Percentiles rank a stretch among this genome's conserved stretches.
phyloP scores from a whole-genome alignment of 345 rosid species.

The Hypericum androsaemum region DNA sequence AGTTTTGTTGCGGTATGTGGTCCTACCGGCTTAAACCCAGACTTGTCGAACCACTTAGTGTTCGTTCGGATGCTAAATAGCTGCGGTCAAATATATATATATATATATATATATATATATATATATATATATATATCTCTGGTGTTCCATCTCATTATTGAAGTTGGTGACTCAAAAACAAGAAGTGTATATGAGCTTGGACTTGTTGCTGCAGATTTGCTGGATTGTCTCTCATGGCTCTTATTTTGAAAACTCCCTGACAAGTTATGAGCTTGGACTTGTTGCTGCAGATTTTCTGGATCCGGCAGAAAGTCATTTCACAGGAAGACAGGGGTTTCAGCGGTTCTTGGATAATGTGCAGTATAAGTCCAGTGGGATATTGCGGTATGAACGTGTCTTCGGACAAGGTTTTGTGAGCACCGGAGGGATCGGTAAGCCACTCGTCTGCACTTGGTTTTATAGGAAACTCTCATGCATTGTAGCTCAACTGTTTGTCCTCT shows the following conservation, averaged over 20 bases:
- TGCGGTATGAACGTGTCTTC: conserved; percentile 88
- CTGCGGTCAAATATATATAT: too few species aligned
- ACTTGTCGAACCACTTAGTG: too few species aligned
- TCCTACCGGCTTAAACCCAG: too few species aligned
- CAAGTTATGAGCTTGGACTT: conserved; percentile 6
- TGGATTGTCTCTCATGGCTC: conserved; percentile 8
- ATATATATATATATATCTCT: too few species aligned
- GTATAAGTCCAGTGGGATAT: conserved; percentile 70
- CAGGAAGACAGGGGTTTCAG: conserved; percentile 84
- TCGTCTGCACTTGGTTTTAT: neutral
- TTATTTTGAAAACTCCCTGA: conserved; percentile 9
- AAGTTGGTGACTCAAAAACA: too few species aligned
- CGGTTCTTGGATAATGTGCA: conserved; percentile 91
- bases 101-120: too few species aligned
- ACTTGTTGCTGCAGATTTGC: too few species aligned
- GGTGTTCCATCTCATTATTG: too few species aligned
- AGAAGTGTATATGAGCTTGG: neutral
- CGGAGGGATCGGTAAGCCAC: conserved; percentile 70
- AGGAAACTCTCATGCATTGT: neutral
- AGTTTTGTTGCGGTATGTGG: too few species aligned
- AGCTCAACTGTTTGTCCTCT: neutral
- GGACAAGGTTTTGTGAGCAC: conserved; percentile 95
- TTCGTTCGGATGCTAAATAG: too few species aligned
- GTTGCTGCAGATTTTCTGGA: conserved; percentile 86
- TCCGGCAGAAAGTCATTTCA: conserved; percentile 71